Base-by-base conservation (phyloP, 495 filamentous ascomycete genomes). In the Penicillium roqueforti region DNA sequence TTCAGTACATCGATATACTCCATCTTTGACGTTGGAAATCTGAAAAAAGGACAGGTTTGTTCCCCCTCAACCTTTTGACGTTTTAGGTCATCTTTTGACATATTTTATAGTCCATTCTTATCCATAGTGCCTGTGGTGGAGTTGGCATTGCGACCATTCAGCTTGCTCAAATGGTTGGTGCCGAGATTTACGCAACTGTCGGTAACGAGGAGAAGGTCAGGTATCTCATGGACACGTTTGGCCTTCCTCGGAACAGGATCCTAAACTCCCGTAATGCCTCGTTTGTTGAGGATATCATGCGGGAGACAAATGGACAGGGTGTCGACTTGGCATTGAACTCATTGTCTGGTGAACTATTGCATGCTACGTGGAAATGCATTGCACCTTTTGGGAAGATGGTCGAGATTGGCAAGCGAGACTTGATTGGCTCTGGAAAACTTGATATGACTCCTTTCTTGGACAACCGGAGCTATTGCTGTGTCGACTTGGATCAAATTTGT, bases 81-180 rank as follows among this genome's bases (percentile, higher is more conserved):
- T 37, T 1, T 42, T 23, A 1, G 3, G 26, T 25, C 13, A 2
- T 19, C 0, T 39, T 7, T 23, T 22, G 32, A 28, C 25, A 29
- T 5, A 4, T 25, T 31, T 14, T 40, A 6, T 28, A 59, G 57
- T 59, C 64, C 0, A 59, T 80, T 4, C 65, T 81, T 0, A 75
- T 80, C 32, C 75, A 76, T 44, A 59, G 70, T 10, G 75, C 66
- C 0, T 61, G 73, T 4, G 76, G 78, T 6, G 76, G 67, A 4
- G 66, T 74, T 10, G 77, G 77, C 4, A 65, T 75, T 47, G 71
- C 71, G 19, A 62, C 67, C 3, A 69, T 79, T 19, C 61, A 68
- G 37, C 34, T 77, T 19, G 66, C 68, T 4, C 60, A 60, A 28
- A 46, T 58, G 34, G 47, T 69, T 16, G 68, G 66, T 13, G 72